Evolutionary conservation across 345 rosid species (phyloP).

Genomic region (Brassica incana): DNA sequence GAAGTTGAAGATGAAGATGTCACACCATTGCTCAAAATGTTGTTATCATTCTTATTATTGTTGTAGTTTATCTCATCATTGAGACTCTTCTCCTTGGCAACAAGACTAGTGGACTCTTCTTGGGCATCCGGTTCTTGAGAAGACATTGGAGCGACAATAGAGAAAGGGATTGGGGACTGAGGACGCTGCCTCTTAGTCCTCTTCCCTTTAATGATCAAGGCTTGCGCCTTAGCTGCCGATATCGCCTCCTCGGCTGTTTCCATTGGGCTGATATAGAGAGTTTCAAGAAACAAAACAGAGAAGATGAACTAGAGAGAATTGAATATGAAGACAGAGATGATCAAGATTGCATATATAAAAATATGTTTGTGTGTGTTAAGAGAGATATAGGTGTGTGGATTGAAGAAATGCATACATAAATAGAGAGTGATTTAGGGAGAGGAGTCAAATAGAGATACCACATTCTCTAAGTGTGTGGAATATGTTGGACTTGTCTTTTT

Average conservation of each 20-base stretch:
- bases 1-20: slow-evolving; percentile 39
- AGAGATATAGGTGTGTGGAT: slow-evolving; percentile 35
- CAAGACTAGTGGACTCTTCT: slow-evolving; percentile 40
- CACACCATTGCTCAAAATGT: slow-evolving; percentile 4
- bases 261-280: slow-evolving; percentile 31
- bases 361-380: slow-evolving; percentile 22
- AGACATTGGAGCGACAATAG: slow-evolving; percentile 43
- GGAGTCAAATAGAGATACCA: slow-evolving; percentile 45
- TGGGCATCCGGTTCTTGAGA: slow-evolving; percentile 19
- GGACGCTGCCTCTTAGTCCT: slow-evolving; percentile 74
- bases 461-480: slow-evolving; percentile 42
- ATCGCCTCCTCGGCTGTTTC: slow-evolving; percentile 47
- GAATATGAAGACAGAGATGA: slow-evolving; percentile 26
- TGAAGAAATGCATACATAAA: slow-evolving; percentile 42
- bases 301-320: slow-evolving; percentile 9
- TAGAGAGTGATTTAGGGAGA: slow-evolving; percentile 39
- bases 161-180: slow-evolving; percentile 58
- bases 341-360: slow-evolving; percentile 23
- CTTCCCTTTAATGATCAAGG: slow-evolving; percentile 64
- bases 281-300: background rate
- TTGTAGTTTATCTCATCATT: slow-evolving; percentile 28
- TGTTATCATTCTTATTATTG: slow-evolving; percentile 25
- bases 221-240: slow-evolving; percentile 40
- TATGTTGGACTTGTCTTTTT: slow-evolving; percentile 44
- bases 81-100: slow-evolving; percentile 19